A percentile compares a stretch with the other conserved stretches of the same genome.
Conservation (phyloP, 495 filamentous ascomycete species). For the Penicillium ucsense region DNA sequence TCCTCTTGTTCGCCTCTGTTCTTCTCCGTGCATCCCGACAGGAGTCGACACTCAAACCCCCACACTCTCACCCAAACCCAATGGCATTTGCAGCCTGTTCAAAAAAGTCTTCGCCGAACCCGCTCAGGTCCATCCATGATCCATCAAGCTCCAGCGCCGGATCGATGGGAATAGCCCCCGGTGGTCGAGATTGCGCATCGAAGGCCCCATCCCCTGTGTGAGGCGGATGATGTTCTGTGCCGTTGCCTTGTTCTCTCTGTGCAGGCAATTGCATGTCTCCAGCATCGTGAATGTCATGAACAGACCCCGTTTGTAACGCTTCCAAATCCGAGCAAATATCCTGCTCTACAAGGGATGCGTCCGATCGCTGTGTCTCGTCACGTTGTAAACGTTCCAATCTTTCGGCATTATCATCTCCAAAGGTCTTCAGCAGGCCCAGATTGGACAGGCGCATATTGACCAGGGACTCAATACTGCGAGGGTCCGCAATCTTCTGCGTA, state of each 20-base stretch:
- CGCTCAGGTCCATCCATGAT: slow-evolving; percentile 4
- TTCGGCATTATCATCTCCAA: slow-evolving; percentile 36
- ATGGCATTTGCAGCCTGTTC: too few relatives aligned
- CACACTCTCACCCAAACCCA: too few relatives aligned
- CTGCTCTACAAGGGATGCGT: not conserved
- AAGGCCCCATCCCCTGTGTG: too few relatives aligned
- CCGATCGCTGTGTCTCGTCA: slow-evolving; percentile 36
- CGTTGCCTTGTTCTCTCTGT: too few relatives aligned
- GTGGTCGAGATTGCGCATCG: too few relatives aligned
- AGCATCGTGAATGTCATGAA: not conserved
- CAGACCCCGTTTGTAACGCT: not conserved
- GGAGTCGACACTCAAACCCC: too few relatives aligned
- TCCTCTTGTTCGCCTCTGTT: not conserved
- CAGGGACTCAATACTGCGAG: slow-evolving; percentile 74
- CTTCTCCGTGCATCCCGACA: not conserved
- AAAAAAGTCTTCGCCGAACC: not conserved
- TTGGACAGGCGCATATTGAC: slow-evolving; percentile 83
- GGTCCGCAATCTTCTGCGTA: slow-evolving; percentile 78
- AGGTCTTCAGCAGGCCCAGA: slow-evolving; percentile 60
- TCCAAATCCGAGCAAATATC: not conserved
- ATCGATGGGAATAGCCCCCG: slow-evolving; percentile 37
- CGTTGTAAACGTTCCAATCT: slow-evolving; percentile 38
- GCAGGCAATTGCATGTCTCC: not conserved
- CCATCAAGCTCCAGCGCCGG: slow-evolving; percentile 27
- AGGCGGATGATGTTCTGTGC: too few relatives aligned